Conservation (phyloP, 495 filamentous ascomycete genomes). For the Clavariopsis aquatica region DNA sequence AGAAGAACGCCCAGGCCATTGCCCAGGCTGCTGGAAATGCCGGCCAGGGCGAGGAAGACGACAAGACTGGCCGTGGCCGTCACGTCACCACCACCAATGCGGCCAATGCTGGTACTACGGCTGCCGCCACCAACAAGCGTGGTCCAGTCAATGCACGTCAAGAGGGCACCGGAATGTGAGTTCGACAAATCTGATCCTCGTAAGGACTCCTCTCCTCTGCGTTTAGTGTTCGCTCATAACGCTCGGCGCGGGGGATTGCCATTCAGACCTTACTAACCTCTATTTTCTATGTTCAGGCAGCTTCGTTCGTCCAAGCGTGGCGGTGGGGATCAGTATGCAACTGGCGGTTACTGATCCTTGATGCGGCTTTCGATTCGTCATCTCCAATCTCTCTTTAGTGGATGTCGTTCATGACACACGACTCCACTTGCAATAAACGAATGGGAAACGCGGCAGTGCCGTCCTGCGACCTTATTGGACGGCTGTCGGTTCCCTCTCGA, state of each 20-base stretch:
- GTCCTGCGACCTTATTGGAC: constrained; percentile 35
- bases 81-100: constrained; percentile 51
- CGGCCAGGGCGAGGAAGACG: constrained; percentile 70
- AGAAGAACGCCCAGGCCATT: constrained; percentile 96
- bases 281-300: constrained; percentile 44
- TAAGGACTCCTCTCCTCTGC: constrained; percentile 86
- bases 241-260: constrained; percentile 72
- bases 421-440: constrained; percentile 29
- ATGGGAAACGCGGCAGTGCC: constrained; percentile 44
- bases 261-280: constrained; percentile 46
- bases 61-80: constrained; percentile 64
- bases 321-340: constrained; percentile 40
- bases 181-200: constrained; percentile 82
- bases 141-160: constrained; percentile 51
- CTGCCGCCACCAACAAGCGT: constrained; percentile 48
- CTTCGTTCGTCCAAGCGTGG: constrained; percentile 49
- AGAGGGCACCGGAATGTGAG: constrained; percentile 98
- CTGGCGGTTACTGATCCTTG: constrained; percentile 44
- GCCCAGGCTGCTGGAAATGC: constrained; percentile 70
- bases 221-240: constrained; percentile 76
- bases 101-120: constrained; percentile 60
- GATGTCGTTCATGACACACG: constrained; percentile 7
- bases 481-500: constrained; percentile 29
- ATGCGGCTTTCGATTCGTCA: constrained; percentile 36
- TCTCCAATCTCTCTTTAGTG: constrained; percentile 36